These are phyloP conservation scores for Hypoxylon sp. DNA, from an alignment of 2,329 filamentous ascomycete genomes.

Conservation along the genomic window DNA sequence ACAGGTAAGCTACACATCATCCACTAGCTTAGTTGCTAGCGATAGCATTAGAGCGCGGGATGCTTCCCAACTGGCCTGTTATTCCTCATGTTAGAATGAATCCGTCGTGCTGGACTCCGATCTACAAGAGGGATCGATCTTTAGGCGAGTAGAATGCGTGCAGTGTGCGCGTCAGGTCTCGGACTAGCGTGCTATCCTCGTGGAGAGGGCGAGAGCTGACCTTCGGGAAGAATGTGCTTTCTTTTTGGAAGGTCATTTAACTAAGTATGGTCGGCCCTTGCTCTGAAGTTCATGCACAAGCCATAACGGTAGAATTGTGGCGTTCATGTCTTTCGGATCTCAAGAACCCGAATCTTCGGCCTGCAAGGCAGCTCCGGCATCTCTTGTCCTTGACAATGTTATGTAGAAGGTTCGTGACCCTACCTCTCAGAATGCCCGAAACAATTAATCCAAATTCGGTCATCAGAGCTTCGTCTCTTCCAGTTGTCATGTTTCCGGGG, in stretches of 20 bases:
- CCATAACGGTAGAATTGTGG: constrained; percentile 22
- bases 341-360: constrained; percentile 15
- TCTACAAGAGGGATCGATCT: constrained; percentile 13
- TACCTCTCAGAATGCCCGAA: not conserved
- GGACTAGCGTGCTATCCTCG: constrained; percentile 16
- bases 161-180: constrained; percentile 14
- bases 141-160: not conserved
- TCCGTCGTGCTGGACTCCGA: constrained; percentile 21
- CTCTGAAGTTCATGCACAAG: not conserved
- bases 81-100: constrained; percentile 6
- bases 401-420: not conserved
- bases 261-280: not conserved
- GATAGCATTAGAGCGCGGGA: constrained; percentile 12
- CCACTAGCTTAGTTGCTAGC: constrained; percentile 10
- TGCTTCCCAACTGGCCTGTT: constrained; percentile 15
- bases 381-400: not conserved
- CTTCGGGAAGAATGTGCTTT: constrained; percentile 18
- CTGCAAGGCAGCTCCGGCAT: constrained; percentile 2
- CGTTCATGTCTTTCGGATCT: constrained; percentile 37
- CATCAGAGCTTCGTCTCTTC: not conserved
- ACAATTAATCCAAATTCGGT: constrained; percentile 8
- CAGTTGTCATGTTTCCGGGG: not conserved
- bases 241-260: constrained; percentile 13
- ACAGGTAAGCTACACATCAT: constrained; percentile 10
- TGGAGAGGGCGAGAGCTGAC: constrained; percentile 16